Evolutionary conservation across 163 green algal genomes (phyloP), one percentile per base, ranked within the genome.

Genomic region (Scenedesmus sp.): DNA sequence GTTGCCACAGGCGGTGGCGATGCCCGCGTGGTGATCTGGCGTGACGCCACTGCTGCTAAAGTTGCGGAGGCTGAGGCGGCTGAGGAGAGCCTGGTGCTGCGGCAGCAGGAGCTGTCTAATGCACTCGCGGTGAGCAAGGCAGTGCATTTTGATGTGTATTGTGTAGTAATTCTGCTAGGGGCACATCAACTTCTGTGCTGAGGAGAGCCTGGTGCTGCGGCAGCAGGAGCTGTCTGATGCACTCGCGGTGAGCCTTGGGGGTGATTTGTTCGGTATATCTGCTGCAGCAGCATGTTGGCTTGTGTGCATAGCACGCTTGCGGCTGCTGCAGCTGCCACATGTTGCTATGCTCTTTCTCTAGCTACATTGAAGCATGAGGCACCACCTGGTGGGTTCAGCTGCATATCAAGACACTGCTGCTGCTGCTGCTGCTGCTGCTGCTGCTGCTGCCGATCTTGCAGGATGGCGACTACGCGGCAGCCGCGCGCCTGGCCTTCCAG

Each of bases 41-140:
- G 86, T 8, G 90, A 91, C 46, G 76, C 67, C 64, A 99, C 97
- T 0, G 88, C 88, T 8, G 93, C 90, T 0, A 96, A 98, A 91
- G 97, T 96, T 5, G 91, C 96, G 12, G 93, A 96, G 86, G 94
- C 94, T 20, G 96, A 95, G 1, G 93, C 74, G 23, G 93, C 81
- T 62, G 93, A 96, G 79, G 92, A 96, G 92, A 26, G 92, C 60
- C 81, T 94, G 34, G 92, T 94, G 62, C 87, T 96, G 34, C 92
- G 94, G 90, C 95, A 98, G 89, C 97, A 99, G 93, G 95, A 96
- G 20, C 94, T 99, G 56, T 84, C 89, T 20, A 99, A 99, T 91
- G 98, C 98, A 3, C 93, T 99, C 4, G 92, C 95, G 92, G 94
- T 96, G 66, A 83, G 91, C 16, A 12, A 9, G 59, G 60, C n/a